Conservation (phyloP, 2,329 filamentous ascomycete genomes). For the Talaromyces sp. region DNA sequence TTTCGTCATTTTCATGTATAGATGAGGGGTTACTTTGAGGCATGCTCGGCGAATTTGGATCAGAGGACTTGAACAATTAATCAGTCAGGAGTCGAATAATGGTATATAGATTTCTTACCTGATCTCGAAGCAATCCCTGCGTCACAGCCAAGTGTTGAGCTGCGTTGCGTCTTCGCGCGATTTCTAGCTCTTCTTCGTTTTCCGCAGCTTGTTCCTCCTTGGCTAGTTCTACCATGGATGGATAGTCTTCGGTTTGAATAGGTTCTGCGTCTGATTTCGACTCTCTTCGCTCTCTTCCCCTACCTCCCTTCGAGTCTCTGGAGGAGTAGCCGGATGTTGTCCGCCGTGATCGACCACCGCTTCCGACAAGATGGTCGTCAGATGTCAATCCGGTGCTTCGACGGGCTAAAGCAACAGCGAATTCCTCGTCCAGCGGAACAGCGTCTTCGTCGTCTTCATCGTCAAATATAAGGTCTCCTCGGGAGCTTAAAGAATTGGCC, state of each 20-base stretch:
- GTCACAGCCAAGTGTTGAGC: constrained; percentile 53
- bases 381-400: constrained; percentile 54
- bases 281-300: constrained; percentile 26
- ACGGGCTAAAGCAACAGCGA: constrained; percentile 75
- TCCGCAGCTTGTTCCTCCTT: constrained; percentile 53
- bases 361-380: constrained; percentile 62
- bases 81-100: not conserved
- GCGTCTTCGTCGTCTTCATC: constrained; percentile 93
- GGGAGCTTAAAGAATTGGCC: constrained; percentile 77
- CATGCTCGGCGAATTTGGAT: constrained; percentile 2
- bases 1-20: constrained; percentile 15
- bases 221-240: constrained; percentile 52
- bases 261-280: constrained; percentile 25
- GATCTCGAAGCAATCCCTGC: constrained; percentile 43
- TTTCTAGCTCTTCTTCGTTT: constrained; percentile 52
- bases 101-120: constrained; percentile 20
- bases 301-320: constrained; percentile 29
- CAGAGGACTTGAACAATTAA: not conserved
- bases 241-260: constrained; percentile 31
- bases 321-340: constrained; percentile 42
- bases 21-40: constrained; percentile 9
- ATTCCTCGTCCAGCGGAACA: constrained; percentile 87
- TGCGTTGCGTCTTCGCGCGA: constrained; percentile 51
- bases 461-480: constrained; percentile 86
- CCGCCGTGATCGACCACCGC: constrained; percentile 50